phyloP scores from a whole-genome alignment of 2,329 filamentous ascomycete genomes.

The Microsporum canis region DNA sequence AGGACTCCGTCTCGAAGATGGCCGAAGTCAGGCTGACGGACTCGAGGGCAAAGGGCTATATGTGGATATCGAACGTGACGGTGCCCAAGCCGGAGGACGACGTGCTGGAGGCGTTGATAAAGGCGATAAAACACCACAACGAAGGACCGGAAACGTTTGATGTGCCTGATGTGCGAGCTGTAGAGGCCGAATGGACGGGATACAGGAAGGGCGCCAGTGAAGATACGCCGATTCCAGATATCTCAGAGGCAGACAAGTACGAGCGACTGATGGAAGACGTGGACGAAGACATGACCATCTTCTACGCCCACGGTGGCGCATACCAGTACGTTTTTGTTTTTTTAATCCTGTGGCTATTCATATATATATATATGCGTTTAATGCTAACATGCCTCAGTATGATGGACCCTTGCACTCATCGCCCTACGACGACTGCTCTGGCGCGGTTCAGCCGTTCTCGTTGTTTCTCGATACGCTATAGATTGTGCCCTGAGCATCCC shows the following conservation, averaged over 20 bases:
- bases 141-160: slow-evolving; percentile 29
- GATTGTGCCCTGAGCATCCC: slow-evolving; percentile 38
- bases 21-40: slow-evolving; percentile 56
- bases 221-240: slow-evolving; percentile 28
- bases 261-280: slow-evolving; percentile 29
- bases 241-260: slow-evolving; percentile 36
- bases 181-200: slow-evolving; percentile 39
- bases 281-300: slow-evolving; percentile 31
- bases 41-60: slow-evolving; percentile 59
- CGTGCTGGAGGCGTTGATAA: slow-evolving; percentile 28
- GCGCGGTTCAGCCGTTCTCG: slow-evolving; percentile 34
- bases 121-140: slow-evolving; percentile 31
- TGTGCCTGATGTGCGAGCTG: slow-evolving; percentile 25
- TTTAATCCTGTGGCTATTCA: neutral
- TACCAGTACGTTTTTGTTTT: slow-evolving; percentile 29
- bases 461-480: slow-evolving; percentile 36
- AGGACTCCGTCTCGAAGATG: slow-evolving; percentile 45
- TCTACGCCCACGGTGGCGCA: slow-evolving; percentile 40
- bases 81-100: slow-evolving; percentile 47
- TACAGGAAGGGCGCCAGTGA: slow-evolving; percentile 30
- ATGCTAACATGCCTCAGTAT: slow-evolving; percentile 19
- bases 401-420: slow-evolving; percentile 36
- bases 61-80: slow-evolving; percentile 68
- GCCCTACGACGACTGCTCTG: slow-evolving; percentile 27
- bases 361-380: neutral